Base-by-base conservation (phyloP, 2,329 filamentous ascomycete species). In the Myriosclerotinia scirpicola region DNA sequence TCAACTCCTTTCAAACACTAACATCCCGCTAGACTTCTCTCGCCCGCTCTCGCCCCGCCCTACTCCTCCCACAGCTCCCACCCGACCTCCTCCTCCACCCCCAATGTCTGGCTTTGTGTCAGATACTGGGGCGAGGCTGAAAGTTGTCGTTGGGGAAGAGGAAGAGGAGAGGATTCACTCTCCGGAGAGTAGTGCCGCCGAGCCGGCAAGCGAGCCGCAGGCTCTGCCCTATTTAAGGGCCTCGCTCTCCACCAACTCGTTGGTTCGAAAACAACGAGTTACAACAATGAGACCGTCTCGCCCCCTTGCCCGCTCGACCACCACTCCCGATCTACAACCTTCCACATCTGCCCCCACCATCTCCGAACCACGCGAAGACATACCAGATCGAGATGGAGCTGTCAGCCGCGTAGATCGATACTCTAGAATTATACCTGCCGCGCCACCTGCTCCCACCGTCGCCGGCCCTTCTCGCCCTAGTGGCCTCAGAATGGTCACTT, bases 401-500 rank as follows among this genome's bases (percentile, higher is more conserved):
- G 50, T 61, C n/a, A 61, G 58, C 6, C 58, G 44, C 30, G 2
- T 22, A 26, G 58, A 61, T 40, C 58, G 44, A 1, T 61, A 61
- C 34, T 61, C 58, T 12, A 34, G n/a, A 12, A 22, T 50, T 1
- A 1, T 61, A 1, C 22, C 40, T 30, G 14, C 30, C 3, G 17
- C 30, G 5, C 44, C 30, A 7, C 44, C 34, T 36, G 11, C 17
- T 14, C 55, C 42, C 12, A 8, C 5, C 1, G 22, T 38, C 2
- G 15, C 14, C 1, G 22, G 4, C 1, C 15, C 44, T 5, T 22
- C 34, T 5, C 44, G 58, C 20, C 44, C 44, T 22, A 61, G 58
- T 5, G n/a, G n/a, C 11, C 34, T 61, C 14, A 34, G 58, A 1
- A 34, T 17, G 14, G 34, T 50, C 15, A 61, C 34, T 2, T 38